A percentile compares a stretch with the other conserved stretches of the same genome.
Conservation (phyloP, 2,329 filamentous ascomycete species). For the Fusarium tupiense region DNA sequence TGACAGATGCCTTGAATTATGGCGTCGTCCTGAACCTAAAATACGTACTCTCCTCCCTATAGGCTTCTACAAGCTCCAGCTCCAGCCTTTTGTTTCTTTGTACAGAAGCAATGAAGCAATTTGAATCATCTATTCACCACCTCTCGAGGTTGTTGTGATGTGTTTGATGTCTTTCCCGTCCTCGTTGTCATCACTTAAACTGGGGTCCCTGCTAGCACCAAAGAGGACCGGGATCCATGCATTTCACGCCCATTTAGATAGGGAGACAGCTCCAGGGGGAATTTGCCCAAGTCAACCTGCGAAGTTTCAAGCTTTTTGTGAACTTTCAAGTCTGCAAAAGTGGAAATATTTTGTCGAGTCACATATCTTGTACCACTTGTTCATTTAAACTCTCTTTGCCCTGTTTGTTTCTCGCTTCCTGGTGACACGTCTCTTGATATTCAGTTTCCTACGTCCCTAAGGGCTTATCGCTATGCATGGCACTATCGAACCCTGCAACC, state of each 20-base stretch:
- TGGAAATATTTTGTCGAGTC: not conserved
- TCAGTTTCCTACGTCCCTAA: not conserved
- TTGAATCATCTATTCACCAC: not conserved
- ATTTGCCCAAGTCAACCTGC: not conserved
- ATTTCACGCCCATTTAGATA: constrained; percentile 35
- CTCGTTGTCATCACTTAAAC: constrained; percentile 36
- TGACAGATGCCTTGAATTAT: constrained; percentile 6
- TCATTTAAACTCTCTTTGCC: not conserved
- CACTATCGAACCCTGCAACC: constrained; percentile 33
- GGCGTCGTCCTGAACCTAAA: constrained; percentile 7
- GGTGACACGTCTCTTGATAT: not conserved
- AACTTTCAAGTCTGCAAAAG: not conserved
- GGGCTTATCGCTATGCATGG: constrained; percentile 36
- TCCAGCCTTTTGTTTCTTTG: not conserved
- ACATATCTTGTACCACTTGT: not conserved
- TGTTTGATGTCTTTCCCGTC: constrained; percentile 31
- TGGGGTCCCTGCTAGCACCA: constrained; percentile 34
- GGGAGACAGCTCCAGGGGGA: not conserved
- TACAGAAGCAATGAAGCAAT: not conserved
- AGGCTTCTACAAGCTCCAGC: not conserved
- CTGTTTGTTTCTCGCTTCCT: not conserved
- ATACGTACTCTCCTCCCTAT: not conserved
- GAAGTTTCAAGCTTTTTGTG: not conserved
- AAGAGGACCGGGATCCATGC: constrained; percentile 22
- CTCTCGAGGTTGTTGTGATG: constrained; percentile 11